Evolutionary conservation across 768 basidiomycete genomes (phyloP).

Genomic region (Phaffia tasmanica): DNA sequence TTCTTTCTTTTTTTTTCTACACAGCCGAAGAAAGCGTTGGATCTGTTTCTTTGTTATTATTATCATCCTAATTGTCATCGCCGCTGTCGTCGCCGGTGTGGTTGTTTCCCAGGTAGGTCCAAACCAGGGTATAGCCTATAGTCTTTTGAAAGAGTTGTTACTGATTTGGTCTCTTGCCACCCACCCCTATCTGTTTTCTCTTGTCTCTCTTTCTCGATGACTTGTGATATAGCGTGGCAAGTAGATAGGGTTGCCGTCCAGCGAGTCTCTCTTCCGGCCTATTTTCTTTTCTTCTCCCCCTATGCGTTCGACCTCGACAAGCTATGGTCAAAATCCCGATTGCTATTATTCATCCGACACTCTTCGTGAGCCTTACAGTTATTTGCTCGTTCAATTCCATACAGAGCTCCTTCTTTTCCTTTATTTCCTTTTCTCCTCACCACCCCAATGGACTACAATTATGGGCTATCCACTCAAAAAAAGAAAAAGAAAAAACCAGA

Average conservation of each 20-base stretch:
- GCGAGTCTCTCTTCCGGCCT: too few species aligned
- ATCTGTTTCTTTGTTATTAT: conserved; percentile 71
- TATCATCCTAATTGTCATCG: conserved; percentile 53
- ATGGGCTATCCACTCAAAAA: too few species aligned
- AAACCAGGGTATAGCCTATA: not conserved
- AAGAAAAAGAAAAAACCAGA: too few species aligned
- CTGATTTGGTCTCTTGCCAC: not conserved
- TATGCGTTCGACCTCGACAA: too few species aligned
- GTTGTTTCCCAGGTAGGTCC: conserved; percentile 40
- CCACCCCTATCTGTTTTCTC: not conserved
- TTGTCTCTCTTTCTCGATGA: not conserved
- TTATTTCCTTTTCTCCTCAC: not conserved
- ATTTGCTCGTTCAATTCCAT: not conserved
- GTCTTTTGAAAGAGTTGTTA: not conserved
- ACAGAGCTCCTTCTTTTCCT: conserved; percentile 1
- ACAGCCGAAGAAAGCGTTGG: conserved; percentile 49
- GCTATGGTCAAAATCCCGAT: too few species aligned
- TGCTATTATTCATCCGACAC: too few species aligned
- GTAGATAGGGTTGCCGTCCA: too few species aligned
- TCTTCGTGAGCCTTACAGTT: not conserved
- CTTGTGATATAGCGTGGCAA: not conserved
- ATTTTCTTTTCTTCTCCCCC: too few species aligned
- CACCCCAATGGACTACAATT: too few species aligned
- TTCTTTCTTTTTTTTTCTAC: not conserved
- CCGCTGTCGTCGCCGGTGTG: conserved; percentile 54